Conservation (phyloP, 192 early-diverging fungal species). For the Backusella morwellensis region DNA sequence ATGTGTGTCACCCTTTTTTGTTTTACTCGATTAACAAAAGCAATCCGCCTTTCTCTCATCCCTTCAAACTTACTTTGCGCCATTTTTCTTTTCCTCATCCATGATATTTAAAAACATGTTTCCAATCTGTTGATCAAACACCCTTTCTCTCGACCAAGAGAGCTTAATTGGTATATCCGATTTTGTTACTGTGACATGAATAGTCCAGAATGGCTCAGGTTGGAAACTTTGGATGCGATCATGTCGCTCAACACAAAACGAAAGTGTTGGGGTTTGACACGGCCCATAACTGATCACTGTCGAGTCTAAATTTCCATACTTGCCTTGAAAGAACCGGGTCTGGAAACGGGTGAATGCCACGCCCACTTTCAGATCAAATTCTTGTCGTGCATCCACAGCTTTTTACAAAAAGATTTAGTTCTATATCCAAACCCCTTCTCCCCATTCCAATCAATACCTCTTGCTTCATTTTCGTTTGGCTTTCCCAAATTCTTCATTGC, state of each 20-base stretch:
- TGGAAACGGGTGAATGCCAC: conserved; percentile 44
- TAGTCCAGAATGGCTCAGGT: conserved; percentile 48
- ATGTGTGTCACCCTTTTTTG: not conserved
- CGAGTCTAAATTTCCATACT: conserved; percentile 51
- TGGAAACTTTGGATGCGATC: conserved; percentile 52
- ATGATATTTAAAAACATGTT: conserved; percentile 32
- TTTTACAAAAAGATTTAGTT: not conserved
- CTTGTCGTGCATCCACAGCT: conserved; percentile 54
- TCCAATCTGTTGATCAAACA: conserved; percentile 46
- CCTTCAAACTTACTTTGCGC: conserved; percentile 39
- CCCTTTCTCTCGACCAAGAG: conserved; percentile 23
- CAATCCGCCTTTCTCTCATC: not conserved
- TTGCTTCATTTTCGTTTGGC: conserved; percentile 52
- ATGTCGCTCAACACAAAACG: conserved; percentile 54
- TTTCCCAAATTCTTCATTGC: conserved; percentile 48
- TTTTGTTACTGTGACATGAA: conserved; percentile 29
- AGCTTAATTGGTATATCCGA: conserved; percentile 13
- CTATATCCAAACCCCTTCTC: not conserved
- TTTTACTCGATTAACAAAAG: not conserved
- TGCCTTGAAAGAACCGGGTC: conserved; percentile 54
- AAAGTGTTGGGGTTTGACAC: conserved; percentile 51
- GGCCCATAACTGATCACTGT: conserved; percentile 49
- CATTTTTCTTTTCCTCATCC: conserved; percentile 21
- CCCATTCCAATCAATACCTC: conserved; percentile 15
- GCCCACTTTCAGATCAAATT: conserved; percentile 52